Evolutionary conservation across 169 alveolate species (phyloP), one percentile per base, ranked within the genome.

Genomic region (Neospora caninum): DNA sequence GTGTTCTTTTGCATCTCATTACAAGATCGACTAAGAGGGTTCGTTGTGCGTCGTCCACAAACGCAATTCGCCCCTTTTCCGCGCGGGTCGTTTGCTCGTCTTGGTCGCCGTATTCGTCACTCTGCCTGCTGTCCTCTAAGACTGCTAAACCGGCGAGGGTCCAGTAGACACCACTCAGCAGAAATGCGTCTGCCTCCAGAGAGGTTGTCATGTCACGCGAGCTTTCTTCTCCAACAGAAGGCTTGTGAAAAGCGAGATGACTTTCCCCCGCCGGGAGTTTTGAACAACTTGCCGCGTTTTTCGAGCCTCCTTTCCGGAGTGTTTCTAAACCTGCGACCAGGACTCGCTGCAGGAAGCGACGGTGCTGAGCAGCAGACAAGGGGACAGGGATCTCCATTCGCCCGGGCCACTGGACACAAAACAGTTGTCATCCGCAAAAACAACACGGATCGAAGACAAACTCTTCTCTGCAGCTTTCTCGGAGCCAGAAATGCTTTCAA

Each of bases 121-220:
- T 78, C 45, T 10, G 45, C 86, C 39, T 78, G 43, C 10, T 43
- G 45, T n/a, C 20, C 1, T n/a, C 49, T n/a, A 78, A n/a, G 39
- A 82, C 36, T 20, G 38, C 13, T 39, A 82, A 20, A 43, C 69
- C 89, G 39, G 69, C 89, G 31, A 42, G 41, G 13, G 67, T 42
- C 89, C 89, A 82, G 89, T 82, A 82, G 39, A 82, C 67, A 2
- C 89, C 89, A 49, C 89, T 82, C 69, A 82, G 89, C 53, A 82
- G 41, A 36, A 42, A 82, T 1, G 89, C 6, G 38, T 82, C 67
- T 49, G 64, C 86, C 18, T 78, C 86, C 39, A 38, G n/a, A n/a
- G 86, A 78, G 31, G 4, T 64, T 64, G 31, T 64, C 73, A 4
- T 29, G 31, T 64, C 73, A 16, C 34, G 4, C n/a, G n/a, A 27